phyloP scores from a whole-genome alignment of 2,329 filamentous ascomycete genomes.

The Aspergillus fumigatiaffinis region DNA sequence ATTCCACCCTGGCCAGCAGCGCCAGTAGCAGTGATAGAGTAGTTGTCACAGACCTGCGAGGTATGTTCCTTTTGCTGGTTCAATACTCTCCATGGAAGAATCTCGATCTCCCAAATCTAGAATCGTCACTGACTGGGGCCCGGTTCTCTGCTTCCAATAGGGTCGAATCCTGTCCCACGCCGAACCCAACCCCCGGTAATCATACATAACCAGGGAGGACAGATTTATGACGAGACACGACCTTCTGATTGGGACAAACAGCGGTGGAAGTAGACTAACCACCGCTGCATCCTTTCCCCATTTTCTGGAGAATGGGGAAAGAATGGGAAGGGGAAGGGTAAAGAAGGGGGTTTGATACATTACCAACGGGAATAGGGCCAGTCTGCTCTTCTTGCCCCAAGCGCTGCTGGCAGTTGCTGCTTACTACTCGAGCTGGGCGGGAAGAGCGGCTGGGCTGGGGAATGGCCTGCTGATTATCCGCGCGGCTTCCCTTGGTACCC shows the following conservation, averaged over 20 bases:
- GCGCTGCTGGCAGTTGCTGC: background rate
- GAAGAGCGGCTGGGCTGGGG: constrained; percentile 1
- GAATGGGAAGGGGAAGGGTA: background rate
- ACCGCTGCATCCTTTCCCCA: background rate
- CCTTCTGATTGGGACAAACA: constrained; percentile 38
- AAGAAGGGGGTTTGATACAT: background rate
- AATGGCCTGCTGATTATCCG: constrained; percentile 16
- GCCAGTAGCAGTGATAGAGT: constrained; percentile 28
- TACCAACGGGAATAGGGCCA: background rate
- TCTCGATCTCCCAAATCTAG: background rate
- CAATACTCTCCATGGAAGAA: background rate
- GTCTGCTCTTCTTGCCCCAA: background rate
- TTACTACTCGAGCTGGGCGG: constrained; percentile 1
- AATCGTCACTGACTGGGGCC: constrained; percentile 8
- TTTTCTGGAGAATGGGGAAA: background rate
- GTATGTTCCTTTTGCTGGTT: constrained; percentile 19
- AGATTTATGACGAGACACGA: constrained; percentile 34
- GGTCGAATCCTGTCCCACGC: constrained; percentile 28
- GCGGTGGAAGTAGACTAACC: constrained; percentile 31
- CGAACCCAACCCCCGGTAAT: constrained; percentile 30
- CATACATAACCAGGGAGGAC: constrained; percentile 34
- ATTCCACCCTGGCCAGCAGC: constrained; percentile 31
- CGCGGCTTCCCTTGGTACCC: constrained; percentile 16
- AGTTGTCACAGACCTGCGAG: constrained; percentile 26
- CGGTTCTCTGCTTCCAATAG: constrained; percentile 18